phyloP scores from a whole-genome alignment of 371 early-diverging fungal species.

The Furculomyces boomerangus region DNA sequence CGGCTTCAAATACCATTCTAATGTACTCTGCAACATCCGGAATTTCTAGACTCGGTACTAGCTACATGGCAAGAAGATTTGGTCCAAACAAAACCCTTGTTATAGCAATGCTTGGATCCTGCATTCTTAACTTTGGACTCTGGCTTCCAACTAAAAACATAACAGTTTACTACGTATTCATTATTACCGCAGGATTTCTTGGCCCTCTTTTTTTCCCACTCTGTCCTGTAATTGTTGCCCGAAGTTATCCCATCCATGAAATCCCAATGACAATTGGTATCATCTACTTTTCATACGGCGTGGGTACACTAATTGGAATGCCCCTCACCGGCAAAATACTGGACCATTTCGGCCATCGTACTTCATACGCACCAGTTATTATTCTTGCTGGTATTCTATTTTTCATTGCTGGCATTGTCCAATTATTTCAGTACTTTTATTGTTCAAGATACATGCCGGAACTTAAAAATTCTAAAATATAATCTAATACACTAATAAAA shows the following conservation, averaged over 20 bases:
- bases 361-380: conserved; percentile 11
- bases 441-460: neutral
- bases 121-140: neutral
- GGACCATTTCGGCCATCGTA: conserved; percentile 13
- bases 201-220: conserved; percentile 23
- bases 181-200: conserved; percentile 23
- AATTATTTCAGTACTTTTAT: neutral
- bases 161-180: conserved; percentile 23
- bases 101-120: conserved; percentile 10
- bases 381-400: conserved; percentile 7
- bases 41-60: conserved; percentile 5
- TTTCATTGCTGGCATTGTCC: neutral
- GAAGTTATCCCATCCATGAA: conserved; percentile 11
- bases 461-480: too few species aligned
- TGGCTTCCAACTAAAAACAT: conserved; percentile 9
- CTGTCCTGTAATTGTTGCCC: conserved; percentile 23
- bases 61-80: conserved; percentile 29
- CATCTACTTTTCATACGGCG: conserved; percentile 9
- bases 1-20: neutral
- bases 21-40: neutral
- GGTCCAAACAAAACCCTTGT: conserved; percentile 35
- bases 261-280: conserved; percentile 15
- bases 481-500: too few species aligned
- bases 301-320: conserved; percentile 9
- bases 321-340: conserved; percentile 14